Base-by-base conservation (phyloP, 2,329 filamentous ascomycete genomes). In the Neofusicoccum kwambonambiense region DNA sequence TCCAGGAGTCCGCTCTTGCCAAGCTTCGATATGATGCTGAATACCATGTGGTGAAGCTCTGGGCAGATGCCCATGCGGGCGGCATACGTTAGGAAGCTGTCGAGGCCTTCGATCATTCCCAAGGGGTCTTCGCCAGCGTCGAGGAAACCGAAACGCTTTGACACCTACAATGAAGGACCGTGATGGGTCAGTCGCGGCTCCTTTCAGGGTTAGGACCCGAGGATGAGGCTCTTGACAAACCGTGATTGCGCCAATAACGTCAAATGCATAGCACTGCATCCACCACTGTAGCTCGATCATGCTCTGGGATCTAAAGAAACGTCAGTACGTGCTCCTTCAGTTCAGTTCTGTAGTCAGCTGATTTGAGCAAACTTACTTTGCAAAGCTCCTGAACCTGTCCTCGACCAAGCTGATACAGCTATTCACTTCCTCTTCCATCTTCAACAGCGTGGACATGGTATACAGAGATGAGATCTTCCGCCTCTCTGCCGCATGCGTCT, bases 211-310 rank as follows among this genome's bases (percentile, higher is more conserved):
- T 3, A 22, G 1, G 3, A 22, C 22, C 22, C 22, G 22, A 22
- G 22, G 22, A 22, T 22, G 22, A 22, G 22, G 3, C 22, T 22
- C 22, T 22, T 9, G 44, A 73, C 74, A 72, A 45, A 79, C 80
- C 0, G 81, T 84, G 17, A 86, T 82, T 42, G 81, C 77, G 0
- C 82, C 82, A 35, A 86, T 84, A 1, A 85, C 81, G 57, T 85
- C 81, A 47, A 83, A 82, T 0, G 80, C 81, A 63, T 80, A 84
- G 66, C 75, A 83, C 66, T 83, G 81, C 34, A 83, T 71, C 77
- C 78, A 81, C 54, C 78, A 73, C 3, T 70, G 69, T 45, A 83
- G 67, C 66, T 86, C 75, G 3, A 84, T 67, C 0, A 66, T 62
- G 3, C 72, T 11, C n/a, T 15, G 8, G 3, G 22, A 42, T 17